Evolutionary conservation across 352 stramenopile genomes (phyloP), one percentile per base, ranked within the genome.

Genomic region (Aphanomyces cochlioides): DNA sequence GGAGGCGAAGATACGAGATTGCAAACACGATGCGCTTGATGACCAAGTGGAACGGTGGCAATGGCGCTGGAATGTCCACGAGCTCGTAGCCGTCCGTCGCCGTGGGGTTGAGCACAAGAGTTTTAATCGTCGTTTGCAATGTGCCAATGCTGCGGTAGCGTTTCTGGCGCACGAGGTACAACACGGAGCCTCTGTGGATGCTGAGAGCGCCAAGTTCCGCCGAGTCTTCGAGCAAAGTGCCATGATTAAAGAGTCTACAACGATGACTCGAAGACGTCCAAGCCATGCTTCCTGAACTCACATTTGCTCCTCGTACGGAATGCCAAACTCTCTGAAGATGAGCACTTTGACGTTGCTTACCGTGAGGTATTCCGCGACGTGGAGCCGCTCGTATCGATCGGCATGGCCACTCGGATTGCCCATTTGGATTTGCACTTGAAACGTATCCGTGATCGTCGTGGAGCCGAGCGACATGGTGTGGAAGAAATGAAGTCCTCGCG

Each of bases 71-170:
- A 28, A 92, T 72, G 8, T 92, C 84, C 8, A 90, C 76, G 45
- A 90, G 48, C 38, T 82, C 75, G 59, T 78, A 92, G 56, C 89
- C 84, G 34, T 88, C 80, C 0, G 74, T 21, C 13, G 72, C 59
- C 13, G 67, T 69, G 4, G 73, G 60, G 34, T 56, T 73, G 66
- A 89, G 87, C 6, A 70, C 73, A 19, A 92, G 77, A 1, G 79
- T 84, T 28, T 82, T 82, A 69, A 90, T 83, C 17, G 78, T 88
- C 47, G 74, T 78, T 73, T 80, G 85, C 34, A 87, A 73, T 64
- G 88, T 81, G n/a, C 84, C 83, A 53, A 92, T 88, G 34, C 76
- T 72, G 8, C 84, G 81, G 63, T 80, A 88, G 5, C 73, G 75
- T 48, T 84, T 85, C 4, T 74, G 72, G 3, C 78, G 72, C 43